Evolutionary conservation across 768 basidiomycete genomes (phyloP).

Genomic region (Collybia sp.): DNA sequence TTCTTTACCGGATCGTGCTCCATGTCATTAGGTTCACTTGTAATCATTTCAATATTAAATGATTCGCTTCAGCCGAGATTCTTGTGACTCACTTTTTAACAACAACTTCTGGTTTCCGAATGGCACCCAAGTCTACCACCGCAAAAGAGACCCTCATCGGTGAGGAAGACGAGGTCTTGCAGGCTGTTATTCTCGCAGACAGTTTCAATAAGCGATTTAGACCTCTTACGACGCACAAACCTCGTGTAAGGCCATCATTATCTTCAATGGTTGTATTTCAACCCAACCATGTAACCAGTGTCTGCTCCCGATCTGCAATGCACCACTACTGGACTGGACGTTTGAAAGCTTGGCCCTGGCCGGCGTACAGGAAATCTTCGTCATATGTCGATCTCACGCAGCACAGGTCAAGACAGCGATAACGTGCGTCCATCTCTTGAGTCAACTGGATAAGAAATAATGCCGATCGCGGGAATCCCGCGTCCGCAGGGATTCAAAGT

Average conservation of each 20-base stretch:
- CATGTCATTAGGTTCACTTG: constrained; percentile 54
- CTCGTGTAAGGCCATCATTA: constrained; percentile 55
- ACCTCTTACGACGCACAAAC: constrained; percentile 83
- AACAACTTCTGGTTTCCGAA: constrained; percentile 26
- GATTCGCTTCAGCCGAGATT: constrained; percentile 6
- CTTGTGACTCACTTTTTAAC: constrained; percentile 6
- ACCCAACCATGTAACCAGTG: constrained; percentile 45
- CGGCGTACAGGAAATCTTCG: constrained; percentile 94
- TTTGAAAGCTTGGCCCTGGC: constrained; percentile 93
- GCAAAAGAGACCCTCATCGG: constrained; percentile 60
- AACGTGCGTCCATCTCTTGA: constrained; percentile 45
- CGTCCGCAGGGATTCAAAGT: constrained; percentile 50
- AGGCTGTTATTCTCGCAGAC: constrained; percentile 94
- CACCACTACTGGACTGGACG: constrained; percentile 92
- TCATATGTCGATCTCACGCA: constrained; percentile 89
- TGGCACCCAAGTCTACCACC: constrained; percentile 61
- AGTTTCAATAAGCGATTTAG: constrained; percentile 93
- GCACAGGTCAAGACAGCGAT: constrained; percentile 83
- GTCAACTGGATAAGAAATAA: constrained; percentile 8
- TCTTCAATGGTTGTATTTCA: constrained; percentile 5
- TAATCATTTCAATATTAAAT: constrained; percentile 43
- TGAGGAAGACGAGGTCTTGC: constrained; percentile 82
- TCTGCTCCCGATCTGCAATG: constrained; percentile 91
- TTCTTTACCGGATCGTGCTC: constrained; percentile 54
- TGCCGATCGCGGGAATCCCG: constrained; percentile 7